phyloP scores from a whole-genome alignment of 106 monocot genomes.

The Xerophyta viscosa region DNA sequence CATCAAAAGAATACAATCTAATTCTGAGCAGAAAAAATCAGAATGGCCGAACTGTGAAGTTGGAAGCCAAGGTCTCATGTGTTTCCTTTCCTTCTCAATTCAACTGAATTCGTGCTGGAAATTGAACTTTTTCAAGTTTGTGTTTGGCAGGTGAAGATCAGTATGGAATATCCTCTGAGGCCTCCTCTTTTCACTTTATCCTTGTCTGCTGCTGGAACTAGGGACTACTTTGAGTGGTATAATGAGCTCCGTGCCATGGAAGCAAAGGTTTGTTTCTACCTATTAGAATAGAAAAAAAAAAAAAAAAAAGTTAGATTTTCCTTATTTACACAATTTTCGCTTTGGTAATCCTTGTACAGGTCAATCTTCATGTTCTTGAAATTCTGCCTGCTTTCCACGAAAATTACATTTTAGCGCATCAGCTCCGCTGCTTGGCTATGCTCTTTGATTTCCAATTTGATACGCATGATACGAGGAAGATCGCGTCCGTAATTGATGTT shows the following conservation, averaged over 20 bases:
- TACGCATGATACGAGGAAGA: slow-evolving; percentile 25
- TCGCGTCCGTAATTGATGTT: slow-evolving; percentile 48
- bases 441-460: slow-evolving; percentile 78
- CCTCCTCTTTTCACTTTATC: slow-evolving; percentile 61
- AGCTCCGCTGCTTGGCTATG: slow-evolving; percentile 67
- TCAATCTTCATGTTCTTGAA: slow-evolving; percentile 73
- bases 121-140: neutral
- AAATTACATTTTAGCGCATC: slow-evolving; percentile 57
- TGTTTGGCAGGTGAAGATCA: slow-evolving; percentile 62
- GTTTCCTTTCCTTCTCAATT: too few relatives aligned
- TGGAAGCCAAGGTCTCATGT: slow-evolving; percentile 89
- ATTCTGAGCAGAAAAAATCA: slow-evolving; percentile 32
- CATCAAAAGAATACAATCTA: slow-evolving; percentile 42
- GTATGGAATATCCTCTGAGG: slow-evolving; percentile 86
- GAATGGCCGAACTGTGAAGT: slow-evolving; percentile 29
- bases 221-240: slow-evolving; percentile 34
- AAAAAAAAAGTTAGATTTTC: neutral
- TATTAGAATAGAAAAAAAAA: neutral
- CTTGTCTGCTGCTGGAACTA: slow-evolving; percentile 18
- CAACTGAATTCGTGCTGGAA: too few relatives aligned
- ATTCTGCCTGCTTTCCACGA: slow-evolving; percentile 40
- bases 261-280: slow-evolving; percentile 56
- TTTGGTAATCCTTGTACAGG: slow-evolving; percentile 17
- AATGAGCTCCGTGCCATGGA: slow-evolving; percentile 97
- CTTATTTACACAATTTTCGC: neutral